A percentile compares a stretch with the other conserved stretches of the same genome.
Conservation (phyloP, 148 eudicot genomes). For the Amaranthus hypochondriacus region DNA sequence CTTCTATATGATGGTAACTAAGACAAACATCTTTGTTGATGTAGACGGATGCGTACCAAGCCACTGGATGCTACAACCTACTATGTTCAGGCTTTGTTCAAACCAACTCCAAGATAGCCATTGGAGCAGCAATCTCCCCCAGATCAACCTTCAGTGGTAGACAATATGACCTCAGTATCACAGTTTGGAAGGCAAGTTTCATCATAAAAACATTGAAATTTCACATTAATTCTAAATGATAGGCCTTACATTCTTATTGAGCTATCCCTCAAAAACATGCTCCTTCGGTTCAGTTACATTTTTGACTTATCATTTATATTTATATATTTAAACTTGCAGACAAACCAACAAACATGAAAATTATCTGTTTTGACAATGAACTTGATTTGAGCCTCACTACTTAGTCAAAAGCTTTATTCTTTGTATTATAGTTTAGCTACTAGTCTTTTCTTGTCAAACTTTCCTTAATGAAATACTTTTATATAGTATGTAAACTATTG, state of each 20-base stretch:
- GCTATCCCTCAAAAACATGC: background rate
- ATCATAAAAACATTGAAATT: background rate
- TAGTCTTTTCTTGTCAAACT: conserved; percentile 4
- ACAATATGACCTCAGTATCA: conserved; percentile 86
- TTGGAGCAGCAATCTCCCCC: conserved; percentile 99
- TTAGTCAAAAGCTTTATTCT: conserved; percentile 1
- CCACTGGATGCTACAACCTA: conserved; percentile 98
- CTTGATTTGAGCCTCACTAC: background rate
- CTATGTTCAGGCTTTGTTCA: conserved; percentile 96
- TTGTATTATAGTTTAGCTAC: background rate
- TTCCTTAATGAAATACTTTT: background rate
- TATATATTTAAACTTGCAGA: conserved; percentile 9
- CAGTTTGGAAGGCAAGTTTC: conserved; percentile 81
- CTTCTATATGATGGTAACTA: background rate
- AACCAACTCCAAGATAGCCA: conserved; percentile 75
- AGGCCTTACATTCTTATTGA: background rate
- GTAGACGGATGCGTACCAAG: conserved; percentile 94
- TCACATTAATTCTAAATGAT: background rate
- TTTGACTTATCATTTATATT: conserved; percentile 9
- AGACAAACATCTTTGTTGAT: background rate
- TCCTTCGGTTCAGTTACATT: too few relatives aligned
- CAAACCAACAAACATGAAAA: conserved; percentile 10
- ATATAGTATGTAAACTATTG: background rate
- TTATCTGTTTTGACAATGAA: conserved; percentile 1
- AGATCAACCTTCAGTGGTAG: conserved; percentile 54